Conservation (phyloP, 495 filamentous ascomycete species). For the Venustampulla echinocandica region DNA sequence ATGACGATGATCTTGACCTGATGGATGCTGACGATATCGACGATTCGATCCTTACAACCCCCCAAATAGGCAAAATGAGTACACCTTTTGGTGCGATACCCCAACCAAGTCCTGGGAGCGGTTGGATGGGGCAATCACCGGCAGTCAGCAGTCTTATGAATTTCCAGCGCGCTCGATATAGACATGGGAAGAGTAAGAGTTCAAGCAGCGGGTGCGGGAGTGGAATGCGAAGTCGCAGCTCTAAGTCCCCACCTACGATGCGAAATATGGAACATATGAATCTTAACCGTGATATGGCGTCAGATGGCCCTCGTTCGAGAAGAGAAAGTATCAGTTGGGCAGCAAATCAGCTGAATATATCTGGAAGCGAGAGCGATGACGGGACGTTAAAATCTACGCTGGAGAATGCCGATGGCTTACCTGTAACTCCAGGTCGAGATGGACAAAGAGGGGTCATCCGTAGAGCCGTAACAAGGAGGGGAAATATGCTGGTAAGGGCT, state of each 20-base stretch:
- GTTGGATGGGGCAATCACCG: conserved; percentile 57
- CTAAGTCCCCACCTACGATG: conserved; percentile 51
- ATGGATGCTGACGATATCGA: conserved; percentile 76
- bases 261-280: conserved; percentile 48
- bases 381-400: conserved; percentile 42
- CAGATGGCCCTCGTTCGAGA: conserved; percentile 43
- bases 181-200: conserved; percentile 50
- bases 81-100: conserved; percentile 23
- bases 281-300: conserved; percentile 35
- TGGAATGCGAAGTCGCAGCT: conserved; percentile 57
- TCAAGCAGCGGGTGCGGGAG: conserved; percentile 65
- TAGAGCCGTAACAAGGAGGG: conserved; percentile 70
- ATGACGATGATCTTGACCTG: conserved; percentile 63
- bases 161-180: conserved; percentile 59
- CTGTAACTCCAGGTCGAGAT: conserved; percentile 32
- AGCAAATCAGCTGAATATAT: conserved; percentile 78
- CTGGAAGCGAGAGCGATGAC: conserved; percentile 73
- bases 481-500: conserved; percentile 70
- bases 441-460: conserved; percentile 47
- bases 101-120: conserved; percentile 40
- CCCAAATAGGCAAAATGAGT: conserved; percentile 47
- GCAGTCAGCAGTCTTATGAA: conserved; percentile 63
- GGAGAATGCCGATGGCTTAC: conserved; percentile 37
- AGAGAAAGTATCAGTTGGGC: conserved; percentile 81
- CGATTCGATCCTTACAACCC: conserved; percentile 63